Base-by-base conservation (phyloP, 129 eudicot genomes). In the Artemisia tridentata region DNA sequence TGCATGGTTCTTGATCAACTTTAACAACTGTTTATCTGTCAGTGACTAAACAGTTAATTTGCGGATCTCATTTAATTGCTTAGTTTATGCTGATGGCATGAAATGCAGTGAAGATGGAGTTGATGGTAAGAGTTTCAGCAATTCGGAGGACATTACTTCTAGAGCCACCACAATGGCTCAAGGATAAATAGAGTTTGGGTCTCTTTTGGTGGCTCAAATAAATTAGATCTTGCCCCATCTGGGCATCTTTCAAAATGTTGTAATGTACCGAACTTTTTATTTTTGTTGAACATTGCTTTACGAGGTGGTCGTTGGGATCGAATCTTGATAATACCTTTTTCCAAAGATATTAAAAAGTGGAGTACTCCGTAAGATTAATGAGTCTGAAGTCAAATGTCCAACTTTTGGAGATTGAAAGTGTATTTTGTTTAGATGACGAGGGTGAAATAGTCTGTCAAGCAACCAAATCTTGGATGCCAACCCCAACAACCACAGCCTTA, bases 391-490 rank as follows among this genome's bases (percentile, higher is more conserved):
- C 34, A 3, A n/a, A 17, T 66, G 31, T 43, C 6, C 7, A 47
- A 38, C 31, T 16, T 46, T 51, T 60, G 10, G 23, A 68, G 55
- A 76, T 31, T 68, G 14, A 50, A 16, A 10, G 31, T 7, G 18
- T 52, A 68, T 68, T 5, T 4, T 69, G 52, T 54, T 51, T 68
- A 27, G 31, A 31, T 57, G 16, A 20, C 11, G 9, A 68, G 63
- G 64, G 70, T 76, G 27, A 50, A 57, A 41, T 19, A 45, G 74
- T 67, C 63, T 52, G 18, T 66, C 10, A 83, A 73, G 88, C 74
- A 77, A 85, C 74, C 64, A 68, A 67, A 77, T 56, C 48, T 85
- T 76, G 96, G 96, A 85, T 60, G 87, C 96, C 96, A 83, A 88
- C 96, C 87, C 65, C 65, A 84, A 85, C 91, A 78, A 88, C 81